phyloP scores from a whole-genome alignment of 139 green algal species.

The Chlorella sp. region DNA sequence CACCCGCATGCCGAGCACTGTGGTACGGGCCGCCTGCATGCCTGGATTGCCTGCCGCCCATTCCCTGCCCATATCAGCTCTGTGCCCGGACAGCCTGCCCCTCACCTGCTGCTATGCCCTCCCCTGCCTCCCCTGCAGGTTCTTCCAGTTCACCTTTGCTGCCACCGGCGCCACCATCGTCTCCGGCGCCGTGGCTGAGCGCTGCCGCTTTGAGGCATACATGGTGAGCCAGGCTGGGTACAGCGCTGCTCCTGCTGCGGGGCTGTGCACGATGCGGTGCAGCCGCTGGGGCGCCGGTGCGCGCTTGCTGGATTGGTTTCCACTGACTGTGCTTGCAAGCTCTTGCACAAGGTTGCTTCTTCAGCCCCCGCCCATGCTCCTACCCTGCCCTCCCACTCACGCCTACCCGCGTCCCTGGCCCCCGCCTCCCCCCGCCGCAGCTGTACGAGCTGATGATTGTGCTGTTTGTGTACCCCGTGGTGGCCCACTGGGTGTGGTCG shows the following conservation, averaged over 20 bases:
- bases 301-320: neutral
- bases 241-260: too few species aligned
- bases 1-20: too few species aligned
- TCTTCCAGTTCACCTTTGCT: constrained; percentile 69
- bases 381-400: neutral
- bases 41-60: too few species aligned
- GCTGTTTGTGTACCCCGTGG: constrained; percentile 76
- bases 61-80: too few species aligned
- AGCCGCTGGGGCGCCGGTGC: too few species aligned
- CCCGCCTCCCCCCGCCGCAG: constrained; percentile 21
- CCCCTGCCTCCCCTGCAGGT: constrained; percentile 18
- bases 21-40: too few species aligned
- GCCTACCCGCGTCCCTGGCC: neutral
- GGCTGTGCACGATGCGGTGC: too few species aligned
- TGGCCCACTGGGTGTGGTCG: constrained; percentile 70
- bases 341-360: too few species aligned
- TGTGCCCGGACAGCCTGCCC: too few species aligned
- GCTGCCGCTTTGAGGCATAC: constrained; percentile 48
- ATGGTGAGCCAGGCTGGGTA: neutral
- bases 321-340: neutral
- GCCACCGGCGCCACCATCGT: constrained; percentile 80
- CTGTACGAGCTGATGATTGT: constrained; percentile 74
- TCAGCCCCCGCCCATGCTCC: too few species aligned
- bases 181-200: constrained; percentile 75
- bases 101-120: neutral